Conservation (phyloP, 257 asterid species). For the Solanum gandarillasii region DNA sequence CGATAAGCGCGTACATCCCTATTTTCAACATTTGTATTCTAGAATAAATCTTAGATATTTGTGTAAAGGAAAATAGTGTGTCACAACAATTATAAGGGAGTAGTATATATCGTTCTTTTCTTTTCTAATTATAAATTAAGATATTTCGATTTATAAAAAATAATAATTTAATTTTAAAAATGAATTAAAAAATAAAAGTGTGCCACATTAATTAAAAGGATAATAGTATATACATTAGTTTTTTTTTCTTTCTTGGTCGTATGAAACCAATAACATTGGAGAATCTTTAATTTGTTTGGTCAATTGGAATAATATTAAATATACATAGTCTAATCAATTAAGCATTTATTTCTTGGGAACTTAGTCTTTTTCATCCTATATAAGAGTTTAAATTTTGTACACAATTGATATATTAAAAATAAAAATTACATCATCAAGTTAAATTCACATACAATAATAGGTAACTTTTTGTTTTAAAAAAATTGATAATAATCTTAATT, state of each 20-base stretch:
- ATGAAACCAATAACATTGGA: neutral
- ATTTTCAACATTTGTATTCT: too few relatives aligned
- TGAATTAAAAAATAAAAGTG: neutral
- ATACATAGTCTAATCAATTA: neutral
- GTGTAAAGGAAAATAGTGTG: too few relatives aligned
- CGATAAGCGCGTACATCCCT: neutral
- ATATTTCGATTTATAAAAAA: too few relatives aligned
- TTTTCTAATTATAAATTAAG: too few relatives aligned
- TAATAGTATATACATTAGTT: too few relatives aligned
- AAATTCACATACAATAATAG: neutral
- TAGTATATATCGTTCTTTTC: too few relatives aligned
- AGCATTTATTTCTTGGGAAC: neutral
- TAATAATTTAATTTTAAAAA: too few relatives aligned
- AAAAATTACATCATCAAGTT: neutral
- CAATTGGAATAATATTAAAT: neutral
- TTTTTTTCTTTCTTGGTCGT: neutral
- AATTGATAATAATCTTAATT: neutral
- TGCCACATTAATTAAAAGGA: too few relatives aligned
- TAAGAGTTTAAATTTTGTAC: neutral
- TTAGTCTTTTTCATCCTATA: neutral
- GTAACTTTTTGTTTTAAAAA: neutral
- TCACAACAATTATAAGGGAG: too few relatives aligned
- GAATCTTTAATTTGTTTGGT: neutral
- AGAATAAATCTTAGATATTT: too few relatives aligned
- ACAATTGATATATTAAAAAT: neutral